Base-by-base conservation (phyloP, 306 rosid genomes). In the Dalbergia cochinchinensis region DNA sequence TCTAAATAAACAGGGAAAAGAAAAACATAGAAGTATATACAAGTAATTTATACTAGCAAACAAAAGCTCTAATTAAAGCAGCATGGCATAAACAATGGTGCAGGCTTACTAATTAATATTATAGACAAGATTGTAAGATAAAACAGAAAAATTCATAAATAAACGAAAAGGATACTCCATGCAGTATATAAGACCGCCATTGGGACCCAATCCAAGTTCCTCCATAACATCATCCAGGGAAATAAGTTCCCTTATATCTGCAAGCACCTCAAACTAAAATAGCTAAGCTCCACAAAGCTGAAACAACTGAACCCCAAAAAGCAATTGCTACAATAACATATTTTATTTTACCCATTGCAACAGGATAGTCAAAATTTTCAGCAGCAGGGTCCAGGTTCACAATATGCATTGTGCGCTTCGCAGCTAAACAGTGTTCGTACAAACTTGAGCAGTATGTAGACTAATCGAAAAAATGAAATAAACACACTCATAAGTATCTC, bases 351-450 rank as follows among this genome's bases (percentile, higher is more conserved):
- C 98, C 99, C 87, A 91, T 84, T 0, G 92, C 98, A 66, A 95
- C 95, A 34, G 99, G 99, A 84, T 92, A 95, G 85, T 95, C 97
- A 74, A 95, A 95, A 83, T 86, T 87, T 77, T 95, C 99, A 4
- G 99, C 99, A 77, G 99, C 99, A 74, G 99, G 98, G 77, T 95
- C 99, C 58, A 95, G 88, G 77, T 95, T 95, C 77, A 89, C 90
- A 54, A 95, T 76, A 77, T 90, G 86, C 19, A 91, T 77, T 9
- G 87, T 81, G 65, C 96, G 85, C 8, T 83, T 79, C 14, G 83
- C 73, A 45, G 91, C 75, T 63, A 81, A 74, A 65, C 97, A 90
- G 77, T 91, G 90, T 85, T 82, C 80, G 66, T 85, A 84, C 89
- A 92, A 90, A 82, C 90, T 91, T 8, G 98, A 92, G 82, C 97